A percentile compares a stretch with the other conserved stretches of the same genome.
phyloP scores from a whole-genome alignment of 495 filamentous ascomycete species.

The Talaromyces ruber region DNA sequence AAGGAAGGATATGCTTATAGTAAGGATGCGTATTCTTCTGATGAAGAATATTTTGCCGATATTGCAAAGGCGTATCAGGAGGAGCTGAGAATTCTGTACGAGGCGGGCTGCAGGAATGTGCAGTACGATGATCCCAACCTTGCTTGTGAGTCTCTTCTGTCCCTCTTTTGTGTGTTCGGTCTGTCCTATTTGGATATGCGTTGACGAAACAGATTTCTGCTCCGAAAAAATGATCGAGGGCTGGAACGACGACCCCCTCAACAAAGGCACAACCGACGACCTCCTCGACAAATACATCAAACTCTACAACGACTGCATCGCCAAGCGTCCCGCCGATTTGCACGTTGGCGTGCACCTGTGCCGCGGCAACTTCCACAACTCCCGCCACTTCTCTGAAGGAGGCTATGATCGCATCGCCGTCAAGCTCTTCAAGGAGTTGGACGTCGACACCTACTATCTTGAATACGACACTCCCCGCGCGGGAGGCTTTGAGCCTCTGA shows the following conservation, averaged over 20 bases:
- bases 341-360: conserved; percentile 73
- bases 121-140: conserved; percentile 73
- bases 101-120: conserved; percentile 59
- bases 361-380: conserved; percentile 72
- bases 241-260: conserved; percentile 49
- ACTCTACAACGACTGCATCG: conserved; percentile 67
- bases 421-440: conserved; percentile 68
- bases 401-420: conserved; percentile 73
- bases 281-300: conserved; percentile 67
- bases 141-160: conserved; percentile 49
- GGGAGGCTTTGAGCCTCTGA: conserved; percentile 72
- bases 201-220: conserved; percentile 55
- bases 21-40: conserved; percentile 52
- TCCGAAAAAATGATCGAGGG: conserved; percentile 65
- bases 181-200: neutral
- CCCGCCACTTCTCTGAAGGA: conserved; percentile 72
- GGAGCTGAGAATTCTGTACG: conserved; percentile 59
- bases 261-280: conserved; percentile 50
- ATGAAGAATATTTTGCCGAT: conserved; percentile 66
- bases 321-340: conserved; percentile 54
- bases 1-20: conserved; percentile 61
- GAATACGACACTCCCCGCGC: conserved; percentile 73
- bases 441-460: conserved; percentile 74
- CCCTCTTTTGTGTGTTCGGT: neutral
- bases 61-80: conserved; percentile 65